Base-by-base conservation (phyloP, 306 rosid species). In the Trifolium dubium region DNA sequence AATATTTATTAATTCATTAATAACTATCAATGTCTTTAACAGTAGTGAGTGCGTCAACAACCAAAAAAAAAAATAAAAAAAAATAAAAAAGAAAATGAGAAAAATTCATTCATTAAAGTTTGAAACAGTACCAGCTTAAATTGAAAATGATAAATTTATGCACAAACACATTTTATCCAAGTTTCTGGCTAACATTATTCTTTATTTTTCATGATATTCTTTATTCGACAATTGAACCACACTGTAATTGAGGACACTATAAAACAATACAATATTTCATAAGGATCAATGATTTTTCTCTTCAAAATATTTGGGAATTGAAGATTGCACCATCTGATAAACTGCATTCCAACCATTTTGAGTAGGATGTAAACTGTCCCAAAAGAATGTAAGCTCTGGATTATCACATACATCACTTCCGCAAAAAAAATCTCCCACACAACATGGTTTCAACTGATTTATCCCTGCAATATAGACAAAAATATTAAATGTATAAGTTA, bases 371-470 rank as follows among this genome's bases (percentile, higher is more conserved):
- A 64, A 39, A 0, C 0, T 10, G 40, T 81, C 81, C 85, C 85
- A 81, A 31, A 76, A 81, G 70, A 76, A 23, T 35, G 81, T 55
- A 17, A 35, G 10, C 50, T 39, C 74, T 3, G 85, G 78, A 2
- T 76, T 64, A 18, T 76, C 73, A 43, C 85, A 81, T 47, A 76
- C 11, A 54, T 76, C 74, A 37, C 19, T 64, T 4, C 81, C 81
- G 19, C 84, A 79, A 0, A 0, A 0, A 18, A 8, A 54, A 54
- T 0, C 60, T 5, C 63, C 68, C 32, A 12, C 56, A 75, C 84
- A 81, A 37, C 85, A 81, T 5, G 80, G 78, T 65, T 71, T 15
- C 23, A 81, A 49, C 1, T 74, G 81, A 81, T 81, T 81, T 78
- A 46, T 55, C 32, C 44, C 67, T 74, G 67, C 46, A 54, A 14